phyloP scores from a whole-genome alignment of 2,329 filamentous ascomycete species.

The Dactylellina parvicollis region DNA sequence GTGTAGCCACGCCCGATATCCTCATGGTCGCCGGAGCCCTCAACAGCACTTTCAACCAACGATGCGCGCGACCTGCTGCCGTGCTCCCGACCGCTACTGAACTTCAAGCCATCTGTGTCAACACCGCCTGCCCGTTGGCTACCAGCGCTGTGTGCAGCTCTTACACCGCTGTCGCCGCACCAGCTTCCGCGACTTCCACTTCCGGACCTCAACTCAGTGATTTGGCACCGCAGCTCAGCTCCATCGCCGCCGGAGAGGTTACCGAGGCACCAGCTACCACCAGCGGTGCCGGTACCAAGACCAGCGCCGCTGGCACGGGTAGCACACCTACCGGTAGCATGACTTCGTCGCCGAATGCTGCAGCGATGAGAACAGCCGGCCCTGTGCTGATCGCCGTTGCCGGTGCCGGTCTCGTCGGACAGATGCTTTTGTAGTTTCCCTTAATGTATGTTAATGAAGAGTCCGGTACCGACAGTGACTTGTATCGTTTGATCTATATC shows the following conservation, averaged over 20 bases:
- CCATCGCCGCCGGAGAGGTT: constrained; percentile 17
- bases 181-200: constrained; percentile 10
- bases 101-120: constrained; percentile 69
- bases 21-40: constrained; percentile 66
- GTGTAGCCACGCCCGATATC: constrained; percentile 68
- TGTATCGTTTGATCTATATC: no score
- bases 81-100: constrained; percentile 64
- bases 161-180: constrained; percentile 60
- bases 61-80: constrained; percentile 65
- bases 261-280: constrained; percentile 17
- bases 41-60: constrained; percentile 66
- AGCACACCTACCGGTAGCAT: neutral
- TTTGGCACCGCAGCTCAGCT: constrained; percentile 24
- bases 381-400: constrained; percentile 15
- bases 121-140: constrained; percentile 65
- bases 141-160: constrained; percentile 63
- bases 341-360: constrained; percentile 25
- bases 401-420: constrained; percentile 32
- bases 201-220: constrained; percentile 27
- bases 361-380: constrained; percentile 10
- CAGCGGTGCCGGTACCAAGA: neutral
- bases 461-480: no score
- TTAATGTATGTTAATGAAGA: no score
- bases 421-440: constrained; percentile 19
- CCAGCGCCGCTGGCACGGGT: no score